These are phyloP conservation scores for Arabis alpina DNA, from an alignment of 345 rosid species.

Conservation along the genomic window DNA sequence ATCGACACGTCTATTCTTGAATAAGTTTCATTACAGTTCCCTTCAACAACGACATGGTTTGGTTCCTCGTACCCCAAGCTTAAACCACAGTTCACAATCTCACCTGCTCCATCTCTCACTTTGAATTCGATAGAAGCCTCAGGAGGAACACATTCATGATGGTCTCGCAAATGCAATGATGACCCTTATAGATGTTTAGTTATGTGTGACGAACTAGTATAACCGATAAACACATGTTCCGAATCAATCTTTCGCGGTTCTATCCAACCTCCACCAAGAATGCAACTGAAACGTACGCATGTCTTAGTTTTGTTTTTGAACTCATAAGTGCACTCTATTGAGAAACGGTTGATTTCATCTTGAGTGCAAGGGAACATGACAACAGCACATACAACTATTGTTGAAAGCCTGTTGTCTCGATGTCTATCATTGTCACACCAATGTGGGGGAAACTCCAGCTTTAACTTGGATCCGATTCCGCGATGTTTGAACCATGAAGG, in stretches of 20 bases:
- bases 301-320: conserved; percentile 12
- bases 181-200: conserved; percentile 15
- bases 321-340: conserved; percentile 33
- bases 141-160: conserved; percentile 18
- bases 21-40: conserved; percentile 7
- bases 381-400: conserved; percentile 31
- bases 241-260: conserved; percentile 28
- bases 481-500: too few species aligned
- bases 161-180: neutral
- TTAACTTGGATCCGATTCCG: neutral
- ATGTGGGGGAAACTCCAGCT: conserved; percentile 13
- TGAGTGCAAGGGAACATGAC: conserved; percentile 1
- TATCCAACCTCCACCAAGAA: conserved; percentile 27
- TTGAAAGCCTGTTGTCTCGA: conserved; percentile 25
- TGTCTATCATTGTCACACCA: conserved; percentile 12
- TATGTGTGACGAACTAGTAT: conserved; percentile 20
- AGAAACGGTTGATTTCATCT: conserved; percentile 5
- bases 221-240: conserved; percentile 42
- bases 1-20: neutral
- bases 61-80: conserved; percentile 38
- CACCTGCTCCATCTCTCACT: conserved; percentile 34
- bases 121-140: conserved; percentile 26
- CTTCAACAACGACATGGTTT: conserved; percentile 22
- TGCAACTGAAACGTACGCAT: conserved; percentile 19
- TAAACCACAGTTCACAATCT: conserved; percentile 29